Evolutionary conservation across 1,284 basidiomycete species (phyloP), one percentile per base, ranked within the genome.

Genomic region (Melanopsichium pennsylvanicum): DNA sequence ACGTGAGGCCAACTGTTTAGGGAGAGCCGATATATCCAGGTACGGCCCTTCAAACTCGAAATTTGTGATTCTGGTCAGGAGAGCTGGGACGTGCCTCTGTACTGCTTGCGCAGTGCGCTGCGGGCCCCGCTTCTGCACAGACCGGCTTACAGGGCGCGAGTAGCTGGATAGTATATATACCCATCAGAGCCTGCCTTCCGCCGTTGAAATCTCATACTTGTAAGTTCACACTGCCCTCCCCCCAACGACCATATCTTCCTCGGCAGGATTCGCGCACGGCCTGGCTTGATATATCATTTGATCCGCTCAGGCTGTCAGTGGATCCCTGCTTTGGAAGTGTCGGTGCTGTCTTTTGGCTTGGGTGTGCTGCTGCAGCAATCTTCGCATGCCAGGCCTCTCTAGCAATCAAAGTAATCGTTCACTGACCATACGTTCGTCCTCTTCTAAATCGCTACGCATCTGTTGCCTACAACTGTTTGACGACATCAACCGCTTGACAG

Each of bases 31-130:
- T n/a, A n/a, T n/a, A n/a, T n/a, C n/a, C n/a, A n/a, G n/a, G n/a
- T n/a, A n/a, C 54, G 55, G 27, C 55, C 61, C 39, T 64, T 34
- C 61, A 58, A 64, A 64, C 45, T 64, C 61, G 61, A 57, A 64
- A 41, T 43, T 43, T 9, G n/a, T 10, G 3, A 6, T 8, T 8
- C 7, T 3, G 11, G 18, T 8, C 16, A 13, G 22, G 2, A 7
- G 5, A 10, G 2, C 5, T 19, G 10, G 13, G 31, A 48, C 37
- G 46, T 41, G 48, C 47, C 47, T 22, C 13, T 13, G 22, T 33
- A 18, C 31, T 13, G 37, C 27, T 16, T 26, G 26, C 23, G 16
- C 15, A 19, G 4, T 31, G n/a, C 33, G 18, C 13, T 21, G 34
- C 16, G 16, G 10, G 5, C 7, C 12, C 19, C 11, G 23, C 23